phyloP scores from a whole-genome alignment of 2,329 filamentous ascomycete genomes.

The Pseudogymnoascus sp. region DNA sequence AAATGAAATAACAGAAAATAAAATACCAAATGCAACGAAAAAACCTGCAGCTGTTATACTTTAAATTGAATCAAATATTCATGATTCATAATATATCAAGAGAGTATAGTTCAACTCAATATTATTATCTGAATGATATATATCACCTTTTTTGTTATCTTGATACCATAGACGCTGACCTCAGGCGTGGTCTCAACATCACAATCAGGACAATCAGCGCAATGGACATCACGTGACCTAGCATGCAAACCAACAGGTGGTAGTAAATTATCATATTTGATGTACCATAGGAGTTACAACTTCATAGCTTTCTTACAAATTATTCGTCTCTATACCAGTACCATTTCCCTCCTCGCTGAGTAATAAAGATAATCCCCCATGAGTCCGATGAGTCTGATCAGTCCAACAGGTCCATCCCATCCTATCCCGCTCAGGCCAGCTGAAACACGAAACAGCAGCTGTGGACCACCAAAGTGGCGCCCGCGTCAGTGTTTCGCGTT shows the following conservation, averaged over 20 bases:
- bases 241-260: not conserved
- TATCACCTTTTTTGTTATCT: not conserved
- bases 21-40: not conserved
- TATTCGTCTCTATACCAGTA: not conserved
- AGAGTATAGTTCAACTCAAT: not conserved
- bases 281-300: not conserved
- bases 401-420: not conserved
- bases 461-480: conserved; percentile 1
- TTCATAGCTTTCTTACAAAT: not conserved
- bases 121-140: not conserved
- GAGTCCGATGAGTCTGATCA: not conserved
- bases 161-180: not conserved
- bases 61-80: not conserved
- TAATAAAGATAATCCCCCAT: not conserved
- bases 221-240: not conserved
- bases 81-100: not conserved
- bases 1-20: not conserved
- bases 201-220: not conserved
- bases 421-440: not conserved
- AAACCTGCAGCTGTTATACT: not conserved
- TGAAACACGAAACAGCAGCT: not conserved
- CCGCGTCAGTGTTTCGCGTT: conserved; percentile 4
- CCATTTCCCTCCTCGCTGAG: not conserved
- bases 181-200: not conserved
- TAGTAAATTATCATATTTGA: too few species aligned